Evolutionary conservation across 306 rosid species (phyloP).

Genomic region (Rosa chinensis): DNA sequence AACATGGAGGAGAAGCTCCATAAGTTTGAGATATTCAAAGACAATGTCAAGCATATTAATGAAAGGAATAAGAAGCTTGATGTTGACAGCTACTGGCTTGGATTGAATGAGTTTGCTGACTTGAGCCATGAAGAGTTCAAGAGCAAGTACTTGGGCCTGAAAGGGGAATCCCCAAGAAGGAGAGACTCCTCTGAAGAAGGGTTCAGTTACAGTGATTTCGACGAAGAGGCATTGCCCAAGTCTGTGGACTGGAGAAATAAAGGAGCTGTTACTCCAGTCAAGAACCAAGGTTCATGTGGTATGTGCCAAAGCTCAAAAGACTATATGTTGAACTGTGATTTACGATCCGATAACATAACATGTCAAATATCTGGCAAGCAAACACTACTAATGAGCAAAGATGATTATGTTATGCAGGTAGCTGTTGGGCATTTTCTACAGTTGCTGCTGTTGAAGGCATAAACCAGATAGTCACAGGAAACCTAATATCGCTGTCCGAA

Average conservation of each 20-base stretch:
- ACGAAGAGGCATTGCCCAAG: slow-evolving; percentile 38
- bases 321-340: not conserved
- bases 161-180: slow-evolving; percentile 23
- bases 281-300: slow-evolving; percentile 59
- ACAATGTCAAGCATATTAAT: slow-evolving; percentile 53
- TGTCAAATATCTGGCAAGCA: not conserved
- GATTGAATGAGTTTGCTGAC: slow-evolving; percentile 53
- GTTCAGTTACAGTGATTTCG: slow-evolving; percentile 35
- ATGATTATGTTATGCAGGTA: slow-evolving; percentile 30
- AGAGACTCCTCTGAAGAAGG: slow-evolving; percentile 20
- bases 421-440: slow-evolving; percentile 59
- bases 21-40: slow-evolving; percentile 44
- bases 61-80: slow-evolving; percentile 45
- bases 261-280: slow-evolving; percentile 51
- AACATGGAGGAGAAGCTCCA: slow-evolving; percentile 48
- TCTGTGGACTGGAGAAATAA: slow-evolving; percentile 57
- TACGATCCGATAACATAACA: not conserved
- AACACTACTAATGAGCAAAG: not conserved
- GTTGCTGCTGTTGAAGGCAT: slow-evolving; percentile 53
- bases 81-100: slow-evolving; percentile 48
- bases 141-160: slow-evolving; percentile 46
- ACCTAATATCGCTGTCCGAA: slow-evolving; percentile 49
- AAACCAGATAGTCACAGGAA: slow-evolving; percentile 51
- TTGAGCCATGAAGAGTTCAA: slow-evolving; percentile 56
- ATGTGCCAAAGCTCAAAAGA: slow-evolving; percentile 14